These are phyloP conservation scores for Phylloporus arenicola DNA, from an alignment of 768 basidiomycete genomes.

Conservation along the genomic window DNA sequence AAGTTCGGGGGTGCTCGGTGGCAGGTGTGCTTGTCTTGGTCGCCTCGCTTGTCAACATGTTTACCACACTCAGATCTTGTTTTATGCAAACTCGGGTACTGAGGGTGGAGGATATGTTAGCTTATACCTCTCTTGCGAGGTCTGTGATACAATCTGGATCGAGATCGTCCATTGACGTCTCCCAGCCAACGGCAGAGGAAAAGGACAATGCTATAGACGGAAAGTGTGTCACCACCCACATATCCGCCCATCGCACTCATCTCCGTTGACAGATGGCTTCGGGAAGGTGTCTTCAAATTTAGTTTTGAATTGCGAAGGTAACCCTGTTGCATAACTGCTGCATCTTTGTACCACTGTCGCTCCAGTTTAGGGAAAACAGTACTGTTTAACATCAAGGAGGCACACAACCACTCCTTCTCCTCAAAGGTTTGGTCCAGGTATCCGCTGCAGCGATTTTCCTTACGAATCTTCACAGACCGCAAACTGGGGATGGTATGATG, in stretches of 20 bases:
- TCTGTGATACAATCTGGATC: slow-evolving; percentile 29
- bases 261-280: slow-evolving; percentile 55
- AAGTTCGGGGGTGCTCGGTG: slow-evolving; percentile 73
- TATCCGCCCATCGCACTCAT: background rate
- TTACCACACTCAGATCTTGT: slow-evolving; percentile 52
- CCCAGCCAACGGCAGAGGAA: slow-evolving; percentile 72
- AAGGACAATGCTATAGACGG: slow-evolving; percentile 60
- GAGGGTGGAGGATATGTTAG: slow-evolving; percentile 60
- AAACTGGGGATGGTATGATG: slow-evolving; percentile 78
- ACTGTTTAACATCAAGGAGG: slow-evolving; percentile 66
- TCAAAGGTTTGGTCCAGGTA: slow-evolving; percentile 43
- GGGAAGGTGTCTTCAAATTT: slow-evolving; percentile 83
- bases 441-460: slow-evolving; percentile 5
- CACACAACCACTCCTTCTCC: slow-evolving; percentile 77
- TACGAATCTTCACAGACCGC: slow-evolving; percentile 47
- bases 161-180: slow-evolving; percentile 4
- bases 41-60: background rate
- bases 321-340: background rate
- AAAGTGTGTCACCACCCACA: slow-evolving; percentile 36
- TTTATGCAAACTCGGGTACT: slow-evolving; percentile 78
- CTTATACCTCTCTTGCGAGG: slow-evolving; percentile 79
- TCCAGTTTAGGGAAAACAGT: slow-evolving; percentile 43
- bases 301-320: slow-evolving; percentile 77
- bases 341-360: background rate
- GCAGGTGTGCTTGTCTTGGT: slow-evolving; percentile 43